Conservation (phyloP, 139 green algal genomes). For the Zygnema cylindricum region DNA sequence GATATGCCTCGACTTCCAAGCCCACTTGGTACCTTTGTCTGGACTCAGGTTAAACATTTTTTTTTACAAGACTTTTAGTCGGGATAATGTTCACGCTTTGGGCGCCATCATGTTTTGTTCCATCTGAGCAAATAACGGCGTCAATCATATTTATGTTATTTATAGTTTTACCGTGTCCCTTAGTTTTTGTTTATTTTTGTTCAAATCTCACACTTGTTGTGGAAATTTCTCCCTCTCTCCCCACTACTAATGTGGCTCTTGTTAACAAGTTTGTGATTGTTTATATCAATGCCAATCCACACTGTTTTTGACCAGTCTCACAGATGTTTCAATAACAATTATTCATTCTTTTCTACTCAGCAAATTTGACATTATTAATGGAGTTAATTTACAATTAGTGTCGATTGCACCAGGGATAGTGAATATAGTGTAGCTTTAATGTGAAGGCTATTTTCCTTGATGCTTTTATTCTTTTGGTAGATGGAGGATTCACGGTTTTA, state of each 20-base stretch:
- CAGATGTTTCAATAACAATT: too few relatives aligned
- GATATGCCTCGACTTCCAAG: constrained; percentile 57
- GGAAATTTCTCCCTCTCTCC: not conserved
- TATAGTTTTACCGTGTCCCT: not conserved
- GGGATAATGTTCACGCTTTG: not conserved
- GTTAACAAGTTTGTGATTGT: too few relatives aligned
- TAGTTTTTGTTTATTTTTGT: not conserved
- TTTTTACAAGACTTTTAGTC: not conserved
- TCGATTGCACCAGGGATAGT: too few relatives aligned
- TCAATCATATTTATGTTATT: not conserved
- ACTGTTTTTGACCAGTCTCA: too few relatives aligned
- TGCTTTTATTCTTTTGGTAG: not conserved
- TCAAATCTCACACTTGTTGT: not conserved
- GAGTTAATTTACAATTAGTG: not conserved
- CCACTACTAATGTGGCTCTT: too few relatives aligned
- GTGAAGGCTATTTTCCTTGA: not conserved
- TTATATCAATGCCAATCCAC: too few relatives aligned
- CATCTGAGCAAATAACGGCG: too few relatives aligned
- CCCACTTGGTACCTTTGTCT: constrained; percentile 54
- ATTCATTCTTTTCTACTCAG: not conserved
- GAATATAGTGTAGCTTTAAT: too few relatives aligned
- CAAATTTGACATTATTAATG: not conserved
- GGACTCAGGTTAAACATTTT: constrained; percentile 53
- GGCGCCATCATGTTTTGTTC: not conserved
- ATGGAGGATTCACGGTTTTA: not conserved